Percentiles rank a stretch among this genome's conserved stretches.
These are phyloP conservation scores for Globisporangium polare DNA, from an alignment of 352 stramenopile species.

Conservation along the genomic window DNA sequence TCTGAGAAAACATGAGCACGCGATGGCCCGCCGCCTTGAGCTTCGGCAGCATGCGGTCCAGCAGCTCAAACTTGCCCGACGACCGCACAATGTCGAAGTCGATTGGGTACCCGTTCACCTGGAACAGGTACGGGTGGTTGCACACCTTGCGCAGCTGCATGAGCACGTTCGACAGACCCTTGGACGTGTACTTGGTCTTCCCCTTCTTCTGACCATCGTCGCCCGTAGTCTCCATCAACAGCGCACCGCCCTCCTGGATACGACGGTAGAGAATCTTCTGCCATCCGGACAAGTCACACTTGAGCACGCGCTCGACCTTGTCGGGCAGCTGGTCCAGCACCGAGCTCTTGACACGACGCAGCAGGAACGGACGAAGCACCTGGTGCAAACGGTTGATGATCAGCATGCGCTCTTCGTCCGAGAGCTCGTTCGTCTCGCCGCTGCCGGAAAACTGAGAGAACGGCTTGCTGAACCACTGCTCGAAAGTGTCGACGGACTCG, in stretches of 20 bases:
- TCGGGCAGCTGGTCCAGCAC: conserved; percentile 84
- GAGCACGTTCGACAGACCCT: conserved; percentile 83
- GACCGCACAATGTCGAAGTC: conserved; percentile 85
- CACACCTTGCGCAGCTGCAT: conserved; percentile 90
- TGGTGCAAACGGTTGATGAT: conserved; percentile 87
- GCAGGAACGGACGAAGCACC: conserved; percentile 79
- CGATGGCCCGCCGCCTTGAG: conserved; percentile 91
- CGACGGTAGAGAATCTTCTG: conserved; percentile 88
- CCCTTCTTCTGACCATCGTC: conserved; percentile 58
- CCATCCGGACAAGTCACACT: conserved; percentile 84
- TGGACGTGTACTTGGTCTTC: conserved; percentile 83
- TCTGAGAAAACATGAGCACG: conserved; percentile 90
- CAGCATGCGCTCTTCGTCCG: conserved; percentile 86
- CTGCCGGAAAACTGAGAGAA: conserved; percentile 79
- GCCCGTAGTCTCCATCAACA: conserved; percentile 76
- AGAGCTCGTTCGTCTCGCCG: conserved; percentile 78
- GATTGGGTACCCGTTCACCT: conserved; percentile 79
- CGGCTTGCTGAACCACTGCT: conserved; percentile 89
- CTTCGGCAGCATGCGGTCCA: conserved; percentile 96
- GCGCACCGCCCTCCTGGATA: conserved; percentile 83
- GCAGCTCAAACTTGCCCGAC: conserved; percentile 93
- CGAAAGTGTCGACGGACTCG: conserved; percentile 86
- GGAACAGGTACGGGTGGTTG: conserved; percentile 88
- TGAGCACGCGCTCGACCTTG: conserved; percentile 85
- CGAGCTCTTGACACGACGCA: conserved; percentile 83